phyloP scores from a whole-genome alignment of 306 rosid species.

The Amphicarpaea edgeworthii region DNA sequence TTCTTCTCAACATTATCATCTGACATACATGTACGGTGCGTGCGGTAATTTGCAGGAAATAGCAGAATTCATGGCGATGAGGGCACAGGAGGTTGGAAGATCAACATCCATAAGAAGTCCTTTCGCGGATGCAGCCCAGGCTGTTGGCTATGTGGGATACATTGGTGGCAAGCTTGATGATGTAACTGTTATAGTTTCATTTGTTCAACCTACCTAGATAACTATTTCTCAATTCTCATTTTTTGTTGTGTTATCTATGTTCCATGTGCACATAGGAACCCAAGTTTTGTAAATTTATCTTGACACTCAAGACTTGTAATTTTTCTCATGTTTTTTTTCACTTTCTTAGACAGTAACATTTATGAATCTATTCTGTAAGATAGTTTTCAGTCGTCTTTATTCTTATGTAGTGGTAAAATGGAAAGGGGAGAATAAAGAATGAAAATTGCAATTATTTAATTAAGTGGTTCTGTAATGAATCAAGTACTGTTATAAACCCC shows the following conservation, averaged over 20 bases:
- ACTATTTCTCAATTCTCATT: not conserved
- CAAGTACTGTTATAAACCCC: too few species aligned
- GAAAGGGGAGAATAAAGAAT: not conserved
- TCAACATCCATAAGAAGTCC: constrained; percentile 69
- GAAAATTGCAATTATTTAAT: not conserved
- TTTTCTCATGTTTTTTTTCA: not conserved
- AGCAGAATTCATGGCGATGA: constrained; percentile 65
- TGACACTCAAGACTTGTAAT: constrained; percentile 7
- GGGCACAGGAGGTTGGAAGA: constrained; percentile 75
- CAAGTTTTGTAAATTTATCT: constrained; percentile 35
- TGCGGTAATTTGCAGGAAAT: constrained; percentile 59
- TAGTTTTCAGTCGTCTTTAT: not conserved
- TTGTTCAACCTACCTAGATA: constrained; percentile 54
- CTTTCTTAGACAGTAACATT: not conserved
- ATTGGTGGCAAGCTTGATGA: constrained; percentile 80
- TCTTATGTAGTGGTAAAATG: not conserved
- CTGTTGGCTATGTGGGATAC: constrained; percentile 69
- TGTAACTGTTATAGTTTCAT: constrained; percentile 73
- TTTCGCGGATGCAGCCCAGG: constrained; percentile 73
- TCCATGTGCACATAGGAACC: constrained; percentile 32
- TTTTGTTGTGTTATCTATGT: constrained; percentile 19
- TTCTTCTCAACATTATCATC: not conserved
- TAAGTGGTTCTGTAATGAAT: too few species aligned
- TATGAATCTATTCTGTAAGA: not conserved
- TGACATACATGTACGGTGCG: not conserved